Evolutionary conservation across 2,329 filamentous ascomycete species (phyloP).

Genomic region (Sporothrix inflata): DNA sequence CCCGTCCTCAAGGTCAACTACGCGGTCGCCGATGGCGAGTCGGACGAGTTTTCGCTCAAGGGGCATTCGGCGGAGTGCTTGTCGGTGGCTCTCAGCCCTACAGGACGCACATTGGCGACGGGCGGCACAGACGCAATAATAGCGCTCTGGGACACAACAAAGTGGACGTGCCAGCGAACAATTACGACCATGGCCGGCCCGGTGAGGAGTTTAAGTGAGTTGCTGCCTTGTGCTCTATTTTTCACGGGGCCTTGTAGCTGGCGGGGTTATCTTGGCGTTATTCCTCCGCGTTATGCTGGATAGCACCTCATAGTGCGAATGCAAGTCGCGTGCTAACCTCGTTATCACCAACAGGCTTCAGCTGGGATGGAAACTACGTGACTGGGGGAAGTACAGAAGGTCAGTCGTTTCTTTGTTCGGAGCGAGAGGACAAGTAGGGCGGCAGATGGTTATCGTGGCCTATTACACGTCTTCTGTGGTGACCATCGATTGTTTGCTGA

Average conservation of each 20-base stretch:
- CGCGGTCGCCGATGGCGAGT: constrained; percentile 44
- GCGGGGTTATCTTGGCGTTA: not conserved
- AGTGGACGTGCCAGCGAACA: constrained; percentile 76
- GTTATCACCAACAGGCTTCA: constrained; percentile 60
- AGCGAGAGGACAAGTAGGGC: not conserved
- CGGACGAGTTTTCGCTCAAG: constrained; percentile 63
- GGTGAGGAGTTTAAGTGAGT: constrained; percentile 68
- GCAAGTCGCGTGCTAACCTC: not conserved
- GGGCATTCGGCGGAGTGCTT: constrained; percentile 76
- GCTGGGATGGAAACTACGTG: constrained; percentile 75
- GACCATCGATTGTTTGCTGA: not conserved
- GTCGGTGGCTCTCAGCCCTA: constrained; percentile 69
- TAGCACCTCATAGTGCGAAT: not conserved
- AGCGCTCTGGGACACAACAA: constrained; percentile 74
- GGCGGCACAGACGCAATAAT: constrained; percentile 77
- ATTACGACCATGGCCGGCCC: constrained; percentile 70
- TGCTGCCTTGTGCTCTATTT: not conserved
- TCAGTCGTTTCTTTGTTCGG: constrained; percentile 38
- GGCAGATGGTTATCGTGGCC: not conserved
- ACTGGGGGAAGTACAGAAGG: constrained; percentile 76
- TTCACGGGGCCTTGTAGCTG: not conserved
- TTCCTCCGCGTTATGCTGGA: not conserved
- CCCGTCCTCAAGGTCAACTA: constrained; percentile 56
- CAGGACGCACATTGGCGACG: constrained; percentile 71
- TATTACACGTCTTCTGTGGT: not conserved